These are phyloP conservation scores for Wickerhamomyces sp. DNA, from an alignment of 1,139 yeast species.

Conservation along the genomic window DNA sequence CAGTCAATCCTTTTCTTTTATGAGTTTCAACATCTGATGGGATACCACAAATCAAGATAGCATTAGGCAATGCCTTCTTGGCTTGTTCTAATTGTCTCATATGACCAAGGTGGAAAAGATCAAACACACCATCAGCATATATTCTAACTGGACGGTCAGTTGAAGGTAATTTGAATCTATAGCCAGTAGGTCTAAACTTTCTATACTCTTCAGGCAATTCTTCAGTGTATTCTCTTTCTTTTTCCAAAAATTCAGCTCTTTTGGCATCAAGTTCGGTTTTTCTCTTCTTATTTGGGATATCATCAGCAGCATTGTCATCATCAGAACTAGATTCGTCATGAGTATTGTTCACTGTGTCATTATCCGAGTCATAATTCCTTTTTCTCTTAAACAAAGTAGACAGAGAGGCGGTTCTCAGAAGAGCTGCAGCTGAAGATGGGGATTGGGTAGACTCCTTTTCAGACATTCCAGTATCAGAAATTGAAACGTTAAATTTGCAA, in stretches of 20 bases:
- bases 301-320: constrained; percentile 7
- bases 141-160: constrained; percentile 80
- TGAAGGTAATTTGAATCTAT: constrained; percentile 74
- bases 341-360: constrained; percentile 5
- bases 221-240: constrained; percentile 52
- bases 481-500: too few species aligned
- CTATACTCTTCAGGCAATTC: constrained; percentile 59
- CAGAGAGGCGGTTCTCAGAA: constrained; percentile 21
- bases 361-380: constrained; percentile 18
- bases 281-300: constrained; percentile 9
- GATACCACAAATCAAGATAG: constrained; percentile 80
- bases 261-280: constrained; percentile 21
- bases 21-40: constrained; percentile 92
- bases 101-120: constrained; percentile 92
- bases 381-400: constrained; percentile 20
- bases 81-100: constrained; percentile 97
- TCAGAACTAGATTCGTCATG: constrained; percentile 10
- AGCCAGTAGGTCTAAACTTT: constrained; percentile 70
- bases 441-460: not conserved
- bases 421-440: constrained; percentile 2
- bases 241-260: constrained; percentile 33
- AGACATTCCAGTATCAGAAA: not conserved
- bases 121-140: constrained; percentile 97
- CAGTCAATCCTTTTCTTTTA: constrained; percentile 88
- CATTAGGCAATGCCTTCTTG: constrained; percentile 85